phyloP scores from a whole-genome alignment of 192 early-diverging fungal genomes.

The Phycomyces nitens region DNA sequence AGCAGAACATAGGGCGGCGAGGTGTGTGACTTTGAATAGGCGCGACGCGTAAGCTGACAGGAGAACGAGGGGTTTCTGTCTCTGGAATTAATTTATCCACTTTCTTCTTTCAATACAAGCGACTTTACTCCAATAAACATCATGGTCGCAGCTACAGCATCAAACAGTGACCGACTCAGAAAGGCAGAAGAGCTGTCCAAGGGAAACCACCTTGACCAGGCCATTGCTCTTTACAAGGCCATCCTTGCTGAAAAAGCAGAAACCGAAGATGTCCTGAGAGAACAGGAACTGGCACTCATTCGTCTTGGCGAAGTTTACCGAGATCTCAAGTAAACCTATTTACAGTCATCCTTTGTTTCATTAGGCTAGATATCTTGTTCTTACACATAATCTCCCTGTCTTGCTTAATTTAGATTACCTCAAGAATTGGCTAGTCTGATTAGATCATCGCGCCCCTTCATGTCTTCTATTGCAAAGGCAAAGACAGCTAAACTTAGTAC shows the following conservation, averaged over 20 bases:
- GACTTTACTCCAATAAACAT: not conserved
- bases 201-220: constrained; percentile 54
- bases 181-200: constrained; percentile 58
- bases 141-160: constrained; percentile 6
- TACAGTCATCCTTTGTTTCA: not conserved
- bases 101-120: too few relatives aligned
- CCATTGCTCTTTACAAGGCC: constrained; percentile 58
- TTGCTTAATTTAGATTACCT: constrained; percentile 53
- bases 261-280: constrained; percentile 48
- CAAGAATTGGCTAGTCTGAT: constrained; percentile 79
- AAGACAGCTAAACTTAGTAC: constrained; percentile 93
- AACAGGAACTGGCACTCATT: constrained; percentile 66
- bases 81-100: too few relatives aligned
- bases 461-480: constrained; percentile 86
- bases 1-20: not conserved
- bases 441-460: constrained; percentile 72
- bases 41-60: constrained; percentile 1
- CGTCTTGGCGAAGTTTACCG: constrained; percentile 74
- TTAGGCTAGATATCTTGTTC: not conserved
- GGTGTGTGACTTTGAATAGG: not conserved
- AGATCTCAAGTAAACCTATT: constrained; percentile 51
- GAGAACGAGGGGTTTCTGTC: too few relatives aligned
- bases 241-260: constrained; percentile 45
- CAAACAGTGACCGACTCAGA: constrained; percentile 25
- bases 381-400: not conserved